Percentiles rank a stretch among this genome's conserved stretches.
These are phyloP conservation scores for Ophiocordyceps camponoti-saundersi DNA, from an alignment of 2,329 filamentous ascomycete species.

Conservation along the genomic window DNA sequence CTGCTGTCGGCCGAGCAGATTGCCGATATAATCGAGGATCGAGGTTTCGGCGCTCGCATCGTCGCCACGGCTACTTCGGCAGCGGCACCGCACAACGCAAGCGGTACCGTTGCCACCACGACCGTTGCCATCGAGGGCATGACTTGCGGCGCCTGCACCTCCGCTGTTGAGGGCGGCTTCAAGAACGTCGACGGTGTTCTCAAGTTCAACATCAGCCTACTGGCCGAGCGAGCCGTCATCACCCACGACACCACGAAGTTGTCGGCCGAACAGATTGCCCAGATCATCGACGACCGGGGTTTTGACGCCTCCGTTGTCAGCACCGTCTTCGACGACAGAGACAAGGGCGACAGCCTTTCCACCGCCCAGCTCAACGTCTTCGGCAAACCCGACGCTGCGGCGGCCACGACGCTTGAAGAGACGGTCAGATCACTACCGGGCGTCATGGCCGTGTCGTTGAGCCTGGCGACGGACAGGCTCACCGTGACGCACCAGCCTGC, in stretches of 20 bases:
- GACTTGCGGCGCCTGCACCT: slow-evolving; percentile 95
- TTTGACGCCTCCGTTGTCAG: slow-evolving; percentile 78
- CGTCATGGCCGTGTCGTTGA: slow-evolving; percentile 57
- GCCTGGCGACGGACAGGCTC: slow-evolving; percentile 55
- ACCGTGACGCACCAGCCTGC: slow-evolving; percentile 56
- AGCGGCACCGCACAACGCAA: slow-evolving; percentile 7
- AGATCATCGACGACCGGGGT: slow-evolving; percentile 76
- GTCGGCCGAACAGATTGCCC: slow-evolving; percentile 54
- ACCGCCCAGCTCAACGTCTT: slow-evolving; percentile 71
- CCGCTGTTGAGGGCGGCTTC: slow-evolving; percentile 75
- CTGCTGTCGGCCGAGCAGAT: slow-evolving; percentile 35
- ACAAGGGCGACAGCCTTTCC: slow-evolving; percentile 36
- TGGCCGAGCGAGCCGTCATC: slow-evolving; percentile 82
- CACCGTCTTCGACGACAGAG: slow-evolving; percentile 43
- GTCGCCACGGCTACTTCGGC: slow-evolving; percentile 46
- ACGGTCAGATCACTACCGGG: slow-evolving; percentile 49
- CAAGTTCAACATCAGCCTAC: slow-evolving; percentile 86
- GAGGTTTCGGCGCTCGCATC: slow-evolving; percentile 68
- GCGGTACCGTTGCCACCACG: slow-evolving; percentile 41
- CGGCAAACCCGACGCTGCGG: slow-evolving; percentile 54
- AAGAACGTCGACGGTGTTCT: slow-evolving; percentile 58
- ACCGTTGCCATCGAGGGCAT: slow-evolving; percentile 88
- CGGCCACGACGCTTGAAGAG: slow-evolving; percentile 57
- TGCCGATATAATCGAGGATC: slow-evolving; percentile 44
- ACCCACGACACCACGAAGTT: slow-evolving; percentile 63